Base-by-base conservation (phyloP, 2,329 filamentous ascomycete species). In the Alternaria triticimaculans region DNA sequence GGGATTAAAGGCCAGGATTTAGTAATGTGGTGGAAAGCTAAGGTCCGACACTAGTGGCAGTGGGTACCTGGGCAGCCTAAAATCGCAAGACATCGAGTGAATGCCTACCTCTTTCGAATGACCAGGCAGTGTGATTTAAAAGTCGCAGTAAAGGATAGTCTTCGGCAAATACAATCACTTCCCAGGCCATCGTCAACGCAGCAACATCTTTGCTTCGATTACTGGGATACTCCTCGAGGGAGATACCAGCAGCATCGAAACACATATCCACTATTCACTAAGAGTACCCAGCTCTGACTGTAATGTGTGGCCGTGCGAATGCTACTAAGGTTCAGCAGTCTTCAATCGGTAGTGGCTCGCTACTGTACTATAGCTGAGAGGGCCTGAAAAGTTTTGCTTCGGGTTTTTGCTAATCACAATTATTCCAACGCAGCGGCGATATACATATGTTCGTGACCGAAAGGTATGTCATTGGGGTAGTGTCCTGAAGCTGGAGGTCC, bases 371-470 rank as follows among this genome's bases (percentile, higher is more conserved):
- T 23, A 8, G 20, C 20, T 23, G 20, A 11, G 0, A 23, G 44
- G 12, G 1, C 44, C 44, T 46, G 20, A 12, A 2, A 20, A 2
- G 21, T 20, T 12, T 46, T 23, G 44, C 44, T 23, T 6, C 20
- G 2, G 0, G 0, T 0, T 18, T 5, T 18, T 2, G 11, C 20
- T 23, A 3, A 46, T 1, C 21, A 3, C 8, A 2, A 15, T 6
- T 14, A 0, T 11, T 1, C 9, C 21, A 23, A 46, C 7, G 21
- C 20, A 21, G 25, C 20, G 14, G 20, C 20, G 44, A 15, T 14
- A 46, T 23, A 23, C 8, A 23, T 46, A 20, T 46, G 21, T 21
- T 46, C 20, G 44, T 46, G 21, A 9, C 20, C 44, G 44, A 46
- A 15, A 23, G 11, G 44, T 46, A 21, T 46, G 44, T 23, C 20